Base-by-base conservation (phyloP, 2,329 filamentous ascomycete species). In the Venturia nashicola region DNA sequence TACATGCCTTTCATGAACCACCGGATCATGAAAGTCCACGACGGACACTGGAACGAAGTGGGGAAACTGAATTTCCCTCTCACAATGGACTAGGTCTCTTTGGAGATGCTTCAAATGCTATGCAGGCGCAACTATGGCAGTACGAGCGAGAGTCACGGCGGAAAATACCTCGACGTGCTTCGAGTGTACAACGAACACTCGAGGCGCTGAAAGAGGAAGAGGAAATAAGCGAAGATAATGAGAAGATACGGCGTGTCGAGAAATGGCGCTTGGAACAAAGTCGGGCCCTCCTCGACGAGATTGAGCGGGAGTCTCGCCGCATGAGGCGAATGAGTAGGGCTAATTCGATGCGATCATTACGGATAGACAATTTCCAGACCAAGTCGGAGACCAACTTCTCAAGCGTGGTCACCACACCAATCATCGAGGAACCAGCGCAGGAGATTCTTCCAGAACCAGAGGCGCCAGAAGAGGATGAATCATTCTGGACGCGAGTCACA, bases 51-150 rank as follows among this genome's bases (percentile, higher is more conserved):
- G 78, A 83, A 64, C 78, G 83, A 57, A 85, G 83, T 67, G 79
- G 84, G 23, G 79, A 82, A 20, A 86, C 89, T 0, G 84, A 96
- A 2, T 82, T 99, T n/a, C 94, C 94, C 0, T 85, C 86, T 0
- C 94, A 99, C 71, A 92, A 99, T 78, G 94, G 94, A 1, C 76
- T 97, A 57, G 94, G 94, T 5, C 90, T 88, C 7, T 99, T 99
- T 73, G 64, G 54, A 34, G 65, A 42, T 7, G 61, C 68, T 76
- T 57, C 71, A 14, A 82, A 72, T 71, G 78, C 66, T 71, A 81
- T 91, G 27, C 91, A 96, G 71, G 88, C 96, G 66, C 89, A 93
- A 67, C 77, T 97, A 59, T 97, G 91, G 80, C 88, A 90, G 66
- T 94, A 96, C 72, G 93, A 97, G 74, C 83, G 85, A 67, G 95